These are phyloP conservation scores for Protomyces arabidopsidicola DNA, from an alignment of 1,139 yeast species.

Conservation along the genomic window DNA sequence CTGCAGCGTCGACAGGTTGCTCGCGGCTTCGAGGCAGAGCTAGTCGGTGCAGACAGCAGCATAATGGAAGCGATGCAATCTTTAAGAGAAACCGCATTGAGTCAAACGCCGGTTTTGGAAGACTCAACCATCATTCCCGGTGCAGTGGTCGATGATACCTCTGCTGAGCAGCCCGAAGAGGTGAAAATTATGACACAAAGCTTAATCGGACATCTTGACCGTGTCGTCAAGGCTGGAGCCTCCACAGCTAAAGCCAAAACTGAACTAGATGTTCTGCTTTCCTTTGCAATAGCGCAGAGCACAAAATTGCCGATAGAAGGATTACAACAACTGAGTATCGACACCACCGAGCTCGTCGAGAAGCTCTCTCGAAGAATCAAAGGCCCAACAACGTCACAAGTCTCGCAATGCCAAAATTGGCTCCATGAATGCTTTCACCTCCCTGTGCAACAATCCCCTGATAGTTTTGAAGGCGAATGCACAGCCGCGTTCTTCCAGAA, in stretches of 20 bases:
- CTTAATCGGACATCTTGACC: neutral
- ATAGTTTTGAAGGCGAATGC: slow-evolving; percentile 20
- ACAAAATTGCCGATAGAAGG: neutral
- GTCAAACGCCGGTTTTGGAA: neutral
- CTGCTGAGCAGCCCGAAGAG: neutral
- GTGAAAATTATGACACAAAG: neutral
- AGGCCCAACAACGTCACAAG: neutral
- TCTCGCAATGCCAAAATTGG: neutral
- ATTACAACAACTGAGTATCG: neutral
- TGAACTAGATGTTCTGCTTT: neutral
- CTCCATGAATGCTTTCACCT: slow-evolving; percentile 4
- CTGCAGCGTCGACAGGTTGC: neutral
- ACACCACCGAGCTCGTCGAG: slow-evolving; percentile 2
- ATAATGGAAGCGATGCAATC: neutral
- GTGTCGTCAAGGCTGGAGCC: neutral
- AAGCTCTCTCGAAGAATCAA: slow-evolving; percentile 8
- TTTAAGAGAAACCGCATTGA: neutral
- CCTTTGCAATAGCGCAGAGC: neutral
- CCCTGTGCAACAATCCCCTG: slow-evolving; percentile 13
- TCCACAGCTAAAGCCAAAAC: neutral
- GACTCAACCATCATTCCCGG: neutral
- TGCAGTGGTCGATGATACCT: neutral
- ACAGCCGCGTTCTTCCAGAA: slow-evolving; percentile 15
- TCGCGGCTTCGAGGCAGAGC: neutral
- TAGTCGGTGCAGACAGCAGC: neutral